Evolutionary conservation across 2,329 filamentous ascomycete genomes (phyloP), one percentile per base, ranked within the genome.

Genomic region (Colletotrichum coccodes): DNA sequence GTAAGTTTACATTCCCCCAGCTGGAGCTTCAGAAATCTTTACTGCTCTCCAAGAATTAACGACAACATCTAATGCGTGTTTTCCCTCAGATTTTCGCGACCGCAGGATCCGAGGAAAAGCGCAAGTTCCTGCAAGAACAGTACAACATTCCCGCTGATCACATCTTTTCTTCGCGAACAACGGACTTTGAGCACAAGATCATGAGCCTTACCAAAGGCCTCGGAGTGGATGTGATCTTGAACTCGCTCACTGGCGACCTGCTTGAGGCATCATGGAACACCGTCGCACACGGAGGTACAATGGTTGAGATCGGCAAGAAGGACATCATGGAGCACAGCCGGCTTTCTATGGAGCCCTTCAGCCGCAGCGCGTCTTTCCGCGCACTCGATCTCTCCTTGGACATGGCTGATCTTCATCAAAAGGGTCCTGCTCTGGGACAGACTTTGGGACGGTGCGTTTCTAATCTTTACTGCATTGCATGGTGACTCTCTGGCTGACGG

Each of bases 241-340:
- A 79, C 58, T 78, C 78, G 6, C 72, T 79, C 3, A 71, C 75
- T 0, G 78, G 78, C 6, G 76, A 80, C 6, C 21, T 60, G 12
- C 58, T 67, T 6, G 40, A 46, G 6, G 40, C 21, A 16, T 56
- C 49, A 3, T 67, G 57, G 57, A 26, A 23, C 28, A 36, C 23
- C 6, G 36, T 60, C 3, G 64, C 64, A 12, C 49, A 54, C 8
- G 52, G 34, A 7, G 79, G 79, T 1, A 70, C 72, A 0, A 77
- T 81, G 40, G 59, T 81, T 2, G 78, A 81, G 56, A 72, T 80
- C 38, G 76, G 76, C 7, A 75, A 74, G 57, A 72, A 68, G 18
- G 76, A 79, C 58, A 73, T 76, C 21, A 26, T 70, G 3, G 73
- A 75, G 26, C 77, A 79, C n/a, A 74, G 71, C 8, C 64, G 72